phyloP scores from a whole-genome alignment of 768 basidiomycete genomes.

The Strobilomyces confusus region DNA sequence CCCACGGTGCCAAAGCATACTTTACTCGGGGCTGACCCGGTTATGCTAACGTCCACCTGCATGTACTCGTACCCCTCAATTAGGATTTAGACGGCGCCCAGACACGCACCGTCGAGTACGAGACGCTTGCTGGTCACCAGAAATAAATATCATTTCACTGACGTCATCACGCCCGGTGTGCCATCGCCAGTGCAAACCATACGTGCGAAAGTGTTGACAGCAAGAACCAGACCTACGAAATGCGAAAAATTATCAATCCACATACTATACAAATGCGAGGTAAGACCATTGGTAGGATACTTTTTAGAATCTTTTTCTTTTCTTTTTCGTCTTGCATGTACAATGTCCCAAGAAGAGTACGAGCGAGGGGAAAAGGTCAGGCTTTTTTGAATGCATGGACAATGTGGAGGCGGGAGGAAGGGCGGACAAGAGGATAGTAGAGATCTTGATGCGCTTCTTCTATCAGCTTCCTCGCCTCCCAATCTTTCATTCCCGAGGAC shows the following conservation, averaged over 20 bases:
- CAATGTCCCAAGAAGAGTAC: conserved; percentile 18
- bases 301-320: conserved; percentile 28
- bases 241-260: conserved; percentile 83
- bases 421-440: conserved; percentile 52
- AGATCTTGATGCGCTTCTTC: conserved; percentile 62
- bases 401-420: conserved; percentile 54
- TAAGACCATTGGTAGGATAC: conserved; percentile 21
- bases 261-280: conserved; percentile 23
- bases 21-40: conserved; percentile 69
- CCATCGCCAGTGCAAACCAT: neutral
- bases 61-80: conserved; percentile 19
- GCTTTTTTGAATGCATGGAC: conserved; percentile 46
- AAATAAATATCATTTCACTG: conserved; percentile 14
- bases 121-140: conserved; percentile 2
- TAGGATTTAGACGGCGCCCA: conserved; percentile 1
- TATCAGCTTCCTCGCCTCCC: conserved; percentile 53
- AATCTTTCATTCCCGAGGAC: conserved; percentile 47
- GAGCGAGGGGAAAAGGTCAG: conserved; percentile 1
- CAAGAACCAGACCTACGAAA: conserved; percentile 45
- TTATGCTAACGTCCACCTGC: conserved; percentile 9
- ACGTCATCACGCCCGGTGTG: conserved; percentile 7
- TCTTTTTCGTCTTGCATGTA: conserved; percentile 8
- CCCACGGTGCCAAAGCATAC: conserved; percentile 83
- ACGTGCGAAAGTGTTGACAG: neutral
- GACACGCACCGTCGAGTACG: neutral